Conservation (phyloP, 345 rosid genomes). For the Conringia planisiliqua region DNA sequence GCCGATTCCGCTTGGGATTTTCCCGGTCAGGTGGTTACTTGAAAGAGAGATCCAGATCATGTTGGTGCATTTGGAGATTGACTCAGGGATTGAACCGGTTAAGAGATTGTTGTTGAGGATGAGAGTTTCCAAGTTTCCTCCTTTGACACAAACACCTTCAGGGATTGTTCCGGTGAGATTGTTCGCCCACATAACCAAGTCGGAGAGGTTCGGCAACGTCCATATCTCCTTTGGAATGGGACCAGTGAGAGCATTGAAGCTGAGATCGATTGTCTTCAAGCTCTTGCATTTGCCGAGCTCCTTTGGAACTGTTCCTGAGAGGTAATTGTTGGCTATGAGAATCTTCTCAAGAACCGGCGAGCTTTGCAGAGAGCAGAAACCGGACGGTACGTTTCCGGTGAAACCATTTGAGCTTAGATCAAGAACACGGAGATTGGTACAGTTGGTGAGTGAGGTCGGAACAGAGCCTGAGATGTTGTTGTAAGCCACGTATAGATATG, state of each 20-base stretch:
- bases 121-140: conserved; percentile 77
- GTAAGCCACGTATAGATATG: conserved; percentile 55
- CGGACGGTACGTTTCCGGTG: conserved; percentile 58
- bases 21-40: conserved; percentile 65
- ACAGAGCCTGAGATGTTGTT: conserved; percentile 75
- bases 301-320: conserved; percentile 67
- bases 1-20: conserved; percentile 68
- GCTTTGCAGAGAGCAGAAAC: conserved; percentile 53
- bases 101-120: conserved; percentile 87
- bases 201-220: conserved; percentile 65
- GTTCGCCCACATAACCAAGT: conserved; percentile 94
- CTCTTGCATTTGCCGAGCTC: conserved; percentile 76
- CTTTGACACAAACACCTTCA: conserved; percentile 56
- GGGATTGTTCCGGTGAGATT: conserved; percentile 85
- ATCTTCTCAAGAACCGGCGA: conserved; percentile 57
- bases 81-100: conserved; percentile 65
- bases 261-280: conserved; percentile 69
- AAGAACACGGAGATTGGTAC: conserved; percentile 63
- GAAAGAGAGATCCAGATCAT: conserved; percentile 94
- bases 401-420: conserved; percentile 79
- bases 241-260: conserved; percentile 77
- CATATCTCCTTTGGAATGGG: conserved; percentile 65
- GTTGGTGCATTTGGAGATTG: conserved; percentile 69
- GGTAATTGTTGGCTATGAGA: conserved; percentile 62
- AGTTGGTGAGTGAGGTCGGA: conserved; percentile 58